phyloP scores from a whole-genome alignment of 768 basidiomycete species.

The Suillus tomentosus region DNA sequence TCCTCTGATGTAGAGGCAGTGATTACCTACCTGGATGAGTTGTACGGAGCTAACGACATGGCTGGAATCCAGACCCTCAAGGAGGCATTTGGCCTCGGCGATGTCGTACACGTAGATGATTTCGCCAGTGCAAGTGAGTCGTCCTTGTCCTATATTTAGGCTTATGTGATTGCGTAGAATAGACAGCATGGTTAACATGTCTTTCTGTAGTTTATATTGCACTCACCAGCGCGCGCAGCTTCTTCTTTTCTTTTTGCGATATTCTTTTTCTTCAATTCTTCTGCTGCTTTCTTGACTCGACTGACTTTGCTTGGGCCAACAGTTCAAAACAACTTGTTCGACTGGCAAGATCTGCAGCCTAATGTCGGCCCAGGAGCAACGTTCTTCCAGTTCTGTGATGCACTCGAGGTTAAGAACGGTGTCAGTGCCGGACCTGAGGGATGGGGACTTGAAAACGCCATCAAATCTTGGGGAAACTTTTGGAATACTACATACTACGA shows the following conservation, averaged over 20 bases:
- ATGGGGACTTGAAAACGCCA: slow-evolving; percentile 64
- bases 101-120: slow-evolving; percentile 64
- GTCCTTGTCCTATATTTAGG: background rate
- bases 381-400: slow-evolving; percentile 45
- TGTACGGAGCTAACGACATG: slow-evolving; percentile 47
- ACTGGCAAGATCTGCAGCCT: slow-evolving; percentile 68
- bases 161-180: background rate
- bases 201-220: background rate
- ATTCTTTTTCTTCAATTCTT: background rate
- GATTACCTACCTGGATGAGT: slow-evolving; percentile 59
- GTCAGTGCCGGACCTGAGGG: slow-evolving; percentile 47
- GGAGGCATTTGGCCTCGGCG: slow-evolving; percentile 57
- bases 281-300: background rate
- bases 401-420: slow-evolving; percentile 40
- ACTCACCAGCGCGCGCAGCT: background rate
- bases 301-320: background rate
- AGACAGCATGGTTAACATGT: background rate
- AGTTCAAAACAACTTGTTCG: slow-evolving; percentile 58
- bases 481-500: slow-evolving; percentile 53
- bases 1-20: slow-evolving; percentile 71
- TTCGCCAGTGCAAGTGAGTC: slow-evolving; percentile 56
- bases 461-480: slow-evolving; percentile 62
- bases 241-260: background rate
- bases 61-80: slow-evolving; percentile 56
- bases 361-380: slow-evolving; percentile 40